These are phyloP conservation scores for Lyophyllum semitale DNA, from an alignment of 768 basidiomycete species.

Conservation along the genomic window DNA sequence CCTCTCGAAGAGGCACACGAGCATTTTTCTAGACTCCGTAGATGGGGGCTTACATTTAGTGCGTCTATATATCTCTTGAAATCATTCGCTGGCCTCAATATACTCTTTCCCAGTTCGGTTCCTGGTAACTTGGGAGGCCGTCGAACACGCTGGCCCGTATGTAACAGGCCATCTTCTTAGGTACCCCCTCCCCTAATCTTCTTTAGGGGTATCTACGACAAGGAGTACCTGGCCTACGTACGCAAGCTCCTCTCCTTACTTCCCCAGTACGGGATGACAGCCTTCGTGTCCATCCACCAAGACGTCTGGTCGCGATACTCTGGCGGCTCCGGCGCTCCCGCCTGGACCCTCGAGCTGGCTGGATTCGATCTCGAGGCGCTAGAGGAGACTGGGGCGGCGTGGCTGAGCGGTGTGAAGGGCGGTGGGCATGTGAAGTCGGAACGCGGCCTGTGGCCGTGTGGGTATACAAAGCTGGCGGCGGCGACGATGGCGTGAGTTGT, in stretches of 20 bases:
- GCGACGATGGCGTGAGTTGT: slow-evolving; percentile 84
- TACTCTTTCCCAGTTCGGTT: slow-evolving; percentile 66
- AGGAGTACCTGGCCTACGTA: slow-evolving; percentile 80
- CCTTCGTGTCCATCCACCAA: slow-evolving; percentile 85
- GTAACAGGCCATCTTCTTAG: slow-evolving; percentile 31
- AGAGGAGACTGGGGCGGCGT: slow-evolving; percentile 85
- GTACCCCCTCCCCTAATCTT: background rate
- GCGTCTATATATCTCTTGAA: slow-evolving; percentile 25
- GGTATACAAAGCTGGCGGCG: slow-evolving; percentile 91
- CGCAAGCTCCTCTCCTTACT: slow-evolving; percentile 66
- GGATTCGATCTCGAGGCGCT: slow-evolving; percentile 84
- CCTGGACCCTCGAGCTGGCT: slow-evolving; percentile 87
- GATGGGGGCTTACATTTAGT: slow-evolving; percentile 92
- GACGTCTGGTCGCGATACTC: slow-evolving; percentile 96
- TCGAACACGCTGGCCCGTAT: slow-evolving; percentile 92
- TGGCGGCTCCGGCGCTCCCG: slow-evolving; percentile 95
- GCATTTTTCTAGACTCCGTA: slow-evolving; percentile 74
- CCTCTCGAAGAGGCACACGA: slow-evolving; percentile 86
- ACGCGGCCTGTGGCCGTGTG: slow-evolving; percentile 88
- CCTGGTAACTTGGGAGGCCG: slow-evolving; percentile 94
- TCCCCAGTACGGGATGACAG: slow-evolving; percentile 70
- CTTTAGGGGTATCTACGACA: slow-evolving; percentile 79
- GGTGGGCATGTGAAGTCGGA: slow-evolving; percentile 78
- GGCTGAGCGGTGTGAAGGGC: slow-evolving; percentile 78
- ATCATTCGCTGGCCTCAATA: background rate